Conservation (phyloP, 2,329 filamentous ascomycete genomes). For the Colletotrichum simmondsii region DNA sequence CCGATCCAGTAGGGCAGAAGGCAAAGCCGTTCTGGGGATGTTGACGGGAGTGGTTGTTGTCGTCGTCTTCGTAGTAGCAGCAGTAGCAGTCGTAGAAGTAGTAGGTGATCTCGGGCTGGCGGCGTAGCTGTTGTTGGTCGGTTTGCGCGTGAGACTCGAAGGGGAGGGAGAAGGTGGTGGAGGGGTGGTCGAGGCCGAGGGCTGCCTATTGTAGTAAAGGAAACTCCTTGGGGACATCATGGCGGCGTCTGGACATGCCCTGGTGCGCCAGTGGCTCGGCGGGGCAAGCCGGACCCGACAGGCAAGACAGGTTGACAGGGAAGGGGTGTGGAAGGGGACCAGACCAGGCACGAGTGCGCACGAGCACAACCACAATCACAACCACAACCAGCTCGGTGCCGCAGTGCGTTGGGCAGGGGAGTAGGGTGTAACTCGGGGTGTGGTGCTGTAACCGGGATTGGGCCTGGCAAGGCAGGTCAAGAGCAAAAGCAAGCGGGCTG, state of each 20-base stretch:
- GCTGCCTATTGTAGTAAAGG: slow-evolving; percentile 37
- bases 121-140: slow-evolving; percentile 19
- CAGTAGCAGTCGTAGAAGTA: not conserved
- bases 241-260: slow-evolving; percentile 34
- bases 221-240: slow-evolving; percentile 39
- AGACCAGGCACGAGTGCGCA: slow-evolving; percentile 29
- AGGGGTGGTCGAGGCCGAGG: slow-evolving; percentile 29
- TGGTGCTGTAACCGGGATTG: not conserved
- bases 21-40: slow-evolving; percentile 30
- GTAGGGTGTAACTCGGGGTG: not conserved
- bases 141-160: slow-evolving; percentile 17
- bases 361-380: slow-evolving; percentile 15
- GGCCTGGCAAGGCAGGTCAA: slow-evolving; percentile 1
- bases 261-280: slow-evolving; percentile 34
- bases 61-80: not conserved
- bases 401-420: slow-evolving; percentile 15
- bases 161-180: slow-evolving; percentile 1
- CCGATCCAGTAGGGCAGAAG: slow-evolving; percentile 33
- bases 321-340: slow-evolving; percentile 29
- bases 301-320: slow-evolving; percentile 34
- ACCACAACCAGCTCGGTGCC: slow-evolving; percentile 17
- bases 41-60: not conserved
- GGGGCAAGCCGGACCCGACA: slow-evolving; percentile 35
- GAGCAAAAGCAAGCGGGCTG: slow-evolving; percentile 5
- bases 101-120: slow-evolving; percentile 1